Conservation (phyloP, 2,329 filamentous ascomycete species). For the Xylariaceae sp. region DNA sequence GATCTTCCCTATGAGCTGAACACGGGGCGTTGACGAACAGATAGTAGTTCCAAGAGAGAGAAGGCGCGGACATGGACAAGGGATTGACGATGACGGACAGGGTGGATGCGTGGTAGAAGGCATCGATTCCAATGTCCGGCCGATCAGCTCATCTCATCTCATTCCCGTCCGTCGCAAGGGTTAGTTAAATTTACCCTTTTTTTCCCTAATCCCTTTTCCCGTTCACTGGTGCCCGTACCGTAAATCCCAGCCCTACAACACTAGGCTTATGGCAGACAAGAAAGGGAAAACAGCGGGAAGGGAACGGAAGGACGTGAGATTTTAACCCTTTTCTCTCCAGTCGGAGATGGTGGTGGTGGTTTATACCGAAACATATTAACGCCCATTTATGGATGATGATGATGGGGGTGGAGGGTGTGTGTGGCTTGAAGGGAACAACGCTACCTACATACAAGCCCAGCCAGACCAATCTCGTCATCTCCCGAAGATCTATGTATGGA, state of each 20-base stretch:
- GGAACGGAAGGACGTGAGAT: too few relatives aligned
- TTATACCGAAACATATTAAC: not conserved
- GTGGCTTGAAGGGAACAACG: conserved; percentile 1
- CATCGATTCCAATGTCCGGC: too few relatives aligned
- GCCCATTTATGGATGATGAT: not conserved
- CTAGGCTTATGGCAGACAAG: too few relatives aligned
- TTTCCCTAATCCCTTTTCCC: not conserved
- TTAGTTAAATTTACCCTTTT: not conserved
- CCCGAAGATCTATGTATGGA: conserved; percentile 26
- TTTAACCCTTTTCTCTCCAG: too few relatives aligned
- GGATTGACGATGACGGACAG: not conserved
- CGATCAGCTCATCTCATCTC: not conserved
- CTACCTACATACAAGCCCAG: not conserved
- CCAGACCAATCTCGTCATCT: conserved; percentile 30
- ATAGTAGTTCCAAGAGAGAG: not conserved
- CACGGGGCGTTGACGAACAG: not conserved
- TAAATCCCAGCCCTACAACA: too few relatives aligned
- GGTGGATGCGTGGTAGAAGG: too few relatives aligned
- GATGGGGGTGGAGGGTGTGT: not conserved
- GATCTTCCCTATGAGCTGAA: not conserved
- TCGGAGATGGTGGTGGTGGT: too few relatives aligned
- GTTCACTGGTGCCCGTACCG: not conserved
- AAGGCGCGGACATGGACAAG: not conserved
- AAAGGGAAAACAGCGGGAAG: too few relatives aligned
- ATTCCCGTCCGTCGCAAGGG: not conserved